Base-by-base conservation (phyloP, 2,329 filamentous ascomycete species). In the Pseudogymnoascus sp. region DNA sequence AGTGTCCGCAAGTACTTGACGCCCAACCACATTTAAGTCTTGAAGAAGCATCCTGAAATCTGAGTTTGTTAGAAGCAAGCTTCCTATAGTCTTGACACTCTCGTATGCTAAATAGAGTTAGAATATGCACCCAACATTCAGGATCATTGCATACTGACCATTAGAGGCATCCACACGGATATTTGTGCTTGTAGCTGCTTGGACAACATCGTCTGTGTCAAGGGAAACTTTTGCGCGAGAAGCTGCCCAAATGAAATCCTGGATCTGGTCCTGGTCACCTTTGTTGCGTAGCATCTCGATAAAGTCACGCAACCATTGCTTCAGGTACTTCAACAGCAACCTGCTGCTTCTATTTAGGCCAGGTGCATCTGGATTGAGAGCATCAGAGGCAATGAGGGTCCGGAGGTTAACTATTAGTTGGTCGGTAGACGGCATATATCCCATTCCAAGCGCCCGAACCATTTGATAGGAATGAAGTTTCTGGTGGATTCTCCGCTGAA, bases 381-480 rank as follows among this genome's bases (percentile, higher is more conserved):
- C 71, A 67, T 93, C 88, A 35, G 89, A 86, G 3, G 89, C 84
- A 7, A 96, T 79, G 1, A 97, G 75, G 2, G 87, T 90, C 66
- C 90, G 85, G 2, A 97, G 78, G 66, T 95, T 91, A 71, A 87
- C 78, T 68, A 94, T 88, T 66, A 82, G 71, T 73, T 97, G 93
- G 67, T 94, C 87, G 9, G 89, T 97, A 5, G 90, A 94, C 53
- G 93, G 93, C 88, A 97, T 92, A 74, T 86, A 97, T 5, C 93
- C 93, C 69, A 90, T 84, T 1, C 83, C 83, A 8, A 97, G 73
- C 60, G 93, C 93, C 60, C 89, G 83, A 28, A 91, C 72, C 88
- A 96, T 96, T 78, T 96, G 91, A 71, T 96, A 97, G 25, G 87
- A 87, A 75, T 96, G 93, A 63, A 97, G 82, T 79, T 96, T 97